Base-by-base conservation (phyloP, 495 filamentous ascomycete genomes). In the Evansstolkia leycettana region DNA sequence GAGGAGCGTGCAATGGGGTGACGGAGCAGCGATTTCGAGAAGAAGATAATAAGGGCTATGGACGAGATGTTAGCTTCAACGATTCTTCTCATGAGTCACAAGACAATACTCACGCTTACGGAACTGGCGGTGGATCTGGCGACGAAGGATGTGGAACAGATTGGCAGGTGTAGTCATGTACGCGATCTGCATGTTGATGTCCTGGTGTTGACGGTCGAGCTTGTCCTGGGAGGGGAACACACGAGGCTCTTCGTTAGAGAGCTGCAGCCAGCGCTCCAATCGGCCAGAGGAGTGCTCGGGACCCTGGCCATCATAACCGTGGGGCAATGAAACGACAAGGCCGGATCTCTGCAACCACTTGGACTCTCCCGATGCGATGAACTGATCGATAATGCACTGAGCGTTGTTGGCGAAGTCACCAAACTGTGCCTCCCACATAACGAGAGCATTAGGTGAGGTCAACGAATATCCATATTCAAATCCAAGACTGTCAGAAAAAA, bases 371-470 rank as follows among this genome's bases (percentile, higher is more conserved):
- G 92, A 92, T 27, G 92, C 90, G 47, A 98, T 77, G 64, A 98
- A 98, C 65, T 98, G 90, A 60, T 98, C 90, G 52, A 95, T 87
- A 64, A 98, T 92, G 58, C 87, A 94, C 60, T 98, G 90, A 29
- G 88, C 85, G 60, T 94, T 96, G 74, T 98, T 98, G 68, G 88
- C 90, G 46, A 98, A 98, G 62, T 98, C 90, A 67, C 90, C 90
- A 57, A 98, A 98, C 64, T 98, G 90, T 20, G 90, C 90, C 62
- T 98, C 90, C 90, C 90, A 98, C 74, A 98, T 88, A 41, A 96
- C 86, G 18, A 98, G 74, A 27, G 89, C 90, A 56, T 94, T 89
- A 26, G 90, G 90, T 29, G 92, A 95, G 37, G 85, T 92, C 31
- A 98, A 63, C 7, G 92, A 96, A 67, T 98, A 98, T 48, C 90